Conservation (phyloP, 1,284 basidiomycete genomes). For the Vanrija humicola region DNA sequence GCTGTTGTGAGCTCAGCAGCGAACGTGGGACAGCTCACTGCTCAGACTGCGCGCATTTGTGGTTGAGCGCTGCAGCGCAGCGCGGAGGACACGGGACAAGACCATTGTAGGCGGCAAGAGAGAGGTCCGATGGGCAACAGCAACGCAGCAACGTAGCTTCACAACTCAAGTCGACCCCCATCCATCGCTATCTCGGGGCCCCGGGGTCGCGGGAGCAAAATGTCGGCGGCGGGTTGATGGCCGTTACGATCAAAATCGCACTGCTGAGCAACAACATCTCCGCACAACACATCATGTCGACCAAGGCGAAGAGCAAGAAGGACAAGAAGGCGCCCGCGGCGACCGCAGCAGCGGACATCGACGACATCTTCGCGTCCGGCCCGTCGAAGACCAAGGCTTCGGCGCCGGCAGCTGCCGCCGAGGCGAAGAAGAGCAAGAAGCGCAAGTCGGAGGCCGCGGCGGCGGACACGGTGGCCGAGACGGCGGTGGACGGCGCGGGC, state of each 20-base stretch:
- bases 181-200: too few species aligned
- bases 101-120: too few species aligned
- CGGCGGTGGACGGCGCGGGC: constrained; percentile 15
- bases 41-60: background rate
- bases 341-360: constrained; percentile 21
- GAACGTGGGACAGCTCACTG: background rate
- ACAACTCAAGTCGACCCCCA: too few species aligned
- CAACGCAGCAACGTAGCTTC: too few species aligned
- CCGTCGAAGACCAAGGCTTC: constrained; percentile 14
- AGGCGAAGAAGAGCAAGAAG: constrained; percentile 25
- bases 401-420: constrained; percentile 4
- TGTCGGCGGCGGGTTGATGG: too few species aligned
- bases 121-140: too few species aligned
- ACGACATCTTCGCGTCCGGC: constrained; percentile 40
- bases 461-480: background rate
- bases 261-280: background rate
- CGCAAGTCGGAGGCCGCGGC: background rate
- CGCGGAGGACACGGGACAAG: too few species aligned
- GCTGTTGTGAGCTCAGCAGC: background rate
- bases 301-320: background rate
- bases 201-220: too few species aligned
- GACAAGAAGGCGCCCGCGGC: background rate
- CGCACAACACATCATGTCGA: background rate
- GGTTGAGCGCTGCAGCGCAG: too few species aligned
- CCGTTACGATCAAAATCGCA: background rate